phyloP scores from a whole-genome alignment of 1,284 basidiomycete genomes.

The Moesziomyces sp. region DNA sequence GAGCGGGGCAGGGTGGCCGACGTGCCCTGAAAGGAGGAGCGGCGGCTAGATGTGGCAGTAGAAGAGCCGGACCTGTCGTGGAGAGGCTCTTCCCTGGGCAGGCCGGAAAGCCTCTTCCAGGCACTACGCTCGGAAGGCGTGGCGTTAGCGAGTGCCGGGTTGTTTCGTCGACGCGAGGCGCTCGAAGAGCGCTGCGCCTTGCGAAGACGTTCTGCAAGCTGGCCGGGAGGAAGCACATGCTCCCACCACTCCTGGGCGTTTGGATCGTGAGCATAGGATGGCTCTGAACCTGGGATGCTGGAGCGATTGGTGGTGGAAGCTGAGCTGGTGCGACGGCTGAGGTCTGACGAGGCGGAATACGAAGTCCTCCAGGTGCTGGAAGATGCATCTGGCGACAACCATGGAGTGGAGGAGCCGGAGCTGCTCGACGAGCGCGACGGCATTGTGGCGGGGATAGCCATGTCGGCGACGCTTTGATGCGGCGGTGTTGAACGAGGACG shows the following conservation, averaged over 20 bases:
- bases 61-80: conserved; percentile 24
- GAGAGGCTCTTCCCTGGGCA: conserved; percentile 17
- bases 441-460: conserved; percentile 29
- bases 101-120: conserved; percentile 41
- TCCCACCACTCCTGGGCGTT: conserved; percentile 58
- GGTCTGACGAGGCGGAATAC: conserved; percentile 17
- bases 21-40: conserved; percentile 22
- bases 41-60: conserved; percentile 22
- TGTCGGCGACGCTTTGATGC: not conserved
- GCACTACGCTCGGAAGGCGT: conserved; percentile 42
- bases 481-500: not conserved
- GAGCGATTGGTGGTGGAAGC: conserved; percentile 6
- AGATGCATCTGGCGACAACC: conserved; percentile 28
- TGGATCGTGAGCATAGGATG: conserved; percentile 13
- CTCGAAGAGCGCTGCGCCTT: conserved; percentile 49
- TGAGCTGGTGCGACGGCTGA: conserved; percentile 27
- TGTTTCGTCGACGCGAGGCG: conserved; percentile 37
- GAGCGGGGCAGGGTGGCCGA: conserved; percentile 33
- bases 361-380: conserved; percentile 20
- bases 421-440: conserved; percentile 30
- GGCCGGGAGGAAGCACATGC: conserved; percentile 56
- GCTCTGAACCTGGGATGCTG: conserved; percentile 1
- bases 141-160: conserved; percentile 38
- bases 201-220: conserved; percentile 54
- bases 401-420: conserved; percentile 36